Evolutionary conservation across 2,329 filamentous ascomycete species (phyloP).

Genomic region (Cladosporium sp.): DNA sequence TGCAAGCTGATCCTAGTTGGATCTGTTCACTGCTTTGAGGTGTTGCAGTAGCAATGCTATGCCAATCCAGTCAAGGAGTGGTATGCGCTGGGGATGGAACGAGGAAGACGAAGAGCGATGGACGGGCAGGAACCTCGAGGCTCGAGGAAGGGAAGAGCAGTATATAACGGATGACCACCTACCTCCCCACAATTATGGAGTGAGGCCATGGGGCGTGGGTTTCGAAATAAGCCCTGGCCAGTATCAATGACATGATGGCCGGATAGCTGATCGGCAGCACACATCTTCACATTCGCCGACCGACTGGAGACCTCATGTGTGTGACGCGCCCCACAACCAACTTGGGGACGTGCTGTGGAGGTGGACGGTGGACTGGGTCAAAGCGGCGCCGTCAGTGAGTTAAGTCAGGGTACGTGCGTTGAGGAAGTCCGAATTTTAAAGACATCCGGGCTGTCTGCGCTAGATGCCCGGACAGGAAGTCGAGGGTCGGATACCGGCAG

Average conservation of each 20-base stretch:
- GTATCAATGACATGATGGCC: slow-evolving; percentile 8
- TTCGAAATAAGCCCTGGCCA: slow-evolving; percentile 11
- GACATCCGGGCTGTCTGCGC: neutral
- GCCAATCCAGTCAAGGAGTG: slow-evolving; percentile 10
- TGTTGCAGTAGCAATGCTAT: neutral
- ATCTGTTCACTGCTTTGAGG: neutral
- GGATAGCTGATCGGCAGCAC: slow-evolving; percentile 6
- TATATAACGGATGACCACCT: slow-evolving; percentile 13
- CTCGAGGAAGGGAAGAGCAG: neutral
- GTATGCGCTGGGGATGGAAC: neutral
- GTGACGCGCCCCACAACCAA: slow-evolving; percentile 8
- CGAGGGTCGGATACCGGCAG: neutral
- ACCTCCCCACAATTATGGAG: slow-evolving; percentile 13
- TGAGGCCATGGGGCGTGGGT: slow-evolving; percentile 13
- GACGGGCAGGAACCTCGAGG: neutral
- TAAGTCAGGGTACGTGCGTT: slow-evolving; percentile 4
- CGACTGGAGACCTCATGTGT: slow-evolving; percentile 1
- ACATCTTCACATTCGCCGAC: slow-evolving; percentile 10
- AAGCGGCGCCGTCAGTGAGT: slow-evolving; percentile 1
- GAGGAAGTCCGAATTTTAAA: slow-evolving; percentile 4
- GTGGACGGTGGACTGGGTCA: slow-evolving; percentile 1
- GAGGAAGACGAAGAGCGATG: neutral
- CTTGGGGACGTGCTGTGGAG: slow-evolving; percentile 11
- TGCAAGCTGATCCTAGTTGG: neutral
- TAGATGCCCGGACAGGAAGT: slow-evolving; percentile 2